These are phyloP conservation scores for Neurospora tetraspora DNA, from an alignment of 495 filamentous ascomycete genomes.

Conservation along the genomic window DNA sequence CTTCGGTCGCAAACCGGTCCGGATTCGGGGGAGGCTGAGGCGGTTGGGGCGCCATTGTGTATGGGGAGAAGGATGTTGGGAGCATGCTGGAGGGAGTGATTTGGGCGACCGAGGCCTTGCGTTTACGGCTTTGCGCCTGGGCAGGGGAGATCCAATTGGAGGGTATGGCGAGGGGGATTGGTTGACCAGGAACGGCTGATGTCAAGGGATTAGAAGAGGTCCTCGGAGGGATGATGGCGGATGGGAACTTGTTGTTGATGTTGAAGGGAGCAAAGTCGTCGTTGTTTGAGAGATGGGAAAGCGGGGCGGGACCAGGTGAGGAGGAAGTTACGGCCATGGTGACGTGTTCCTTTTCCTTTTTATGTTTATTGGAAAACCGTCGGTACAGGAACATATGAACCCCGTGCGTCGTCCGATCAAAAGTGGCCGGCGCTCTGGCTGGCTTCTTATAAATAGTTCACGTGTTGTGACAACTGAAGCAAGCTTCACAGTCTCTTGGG, in stretches of 20 bases:
- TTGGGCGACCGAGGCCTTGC: conserved; percentile 23
- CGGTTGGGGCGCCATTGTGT: conserved; percentile 20
- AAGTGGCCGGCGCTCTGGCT: not conserved
- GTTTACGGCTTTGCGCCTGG: conserved; percentile 19
- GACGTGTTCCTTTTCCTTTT: conserved; percentile 13
- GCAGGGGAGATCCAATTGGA: not conserved
- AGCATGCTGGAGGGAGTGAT: conserved; percentile 9
- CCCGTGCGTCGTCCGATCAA: not conserved
- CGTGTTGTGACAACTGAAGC: not conserved
- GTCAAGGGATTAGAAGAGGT: conserved; percentile 49
- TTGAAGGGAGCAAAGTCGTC: not conserved
- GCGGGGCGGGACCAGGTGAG: not conserved
- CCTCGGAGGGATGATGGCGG: conserved; percentile 64
- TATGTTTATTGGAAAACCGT: conserved; percentile 4
- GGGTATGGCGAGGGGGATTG: conserved; percentile 17
- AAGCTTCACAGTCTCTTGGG: not conserved
- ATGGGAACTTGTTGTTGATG: conserved; percentile 40
- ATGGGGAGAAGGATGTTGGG: conserved; percentile 15
- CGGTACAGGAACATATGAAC: conserved; percentile 14
- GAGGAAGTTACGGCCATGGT: conserved; percentile 19
- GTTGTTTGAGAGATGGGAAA: not conserved
- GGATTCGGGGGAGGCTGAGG: conserved; percentile 30
- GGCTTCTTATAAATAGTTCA: not conserved
- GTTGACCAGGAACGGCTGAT: conserved; percentile 5
- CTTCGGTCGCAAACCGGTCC: conserved; percentile 35